phyloP scores from a whole-genome alignment of 2,329 filamentous ascomycete species.

The Beauveria rudraprayagi region DNA sequence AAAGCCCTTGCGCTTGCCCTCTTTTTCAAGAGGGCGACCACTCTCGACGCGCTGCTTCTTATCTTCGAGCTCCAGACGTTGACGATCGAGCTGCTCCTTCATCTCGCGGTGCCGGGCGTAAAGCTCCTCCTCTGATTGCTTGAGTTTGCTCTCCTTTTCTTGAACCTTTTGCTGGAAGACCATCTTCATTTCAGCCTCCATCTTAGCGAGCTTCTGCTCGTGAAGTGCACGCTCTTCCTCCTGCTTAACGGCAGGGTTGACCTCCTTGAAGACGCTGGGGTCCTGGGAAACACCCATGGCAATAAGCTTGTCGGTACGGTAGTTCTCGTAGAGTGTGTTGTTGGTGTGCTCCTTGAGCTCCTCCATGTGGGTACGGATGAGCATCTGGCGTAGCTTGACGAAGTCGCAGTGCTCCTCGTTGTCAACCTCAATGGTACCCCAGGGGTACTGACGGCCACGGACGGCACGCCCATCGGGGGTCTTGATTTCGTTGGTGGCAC shows the following conservation, averaged over 20 bases:
- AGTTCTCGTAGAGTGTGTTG: slow-evolving; percentile 98
- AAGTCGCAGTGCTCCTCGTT: slow-evolving; percentile 99
- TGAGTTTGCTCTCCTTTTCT: slow-evolving; percentile 99
- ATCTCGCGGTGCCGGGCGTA: slow-evolving; percentile 98
- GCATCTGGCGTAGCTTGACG: slow-evolving; percentile 98
- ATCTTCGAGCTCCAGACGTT: slow-evolving; percentile 91
- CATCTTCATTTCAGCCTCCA: slow-evolving; percentile 99
- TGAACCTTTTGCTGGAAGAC: slow-evolving; percentile 99
- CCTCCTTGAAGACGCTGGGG: slow-evolving; percentile 99
- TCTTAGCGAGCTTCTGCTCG: slow-evolving; percentile 99
- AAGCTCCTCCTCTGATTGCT: slow-evolving; percentile 97
- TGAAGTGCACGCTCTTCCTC: slow-evolving; percentile 96
- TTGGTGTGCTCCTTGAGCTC: slow-evolving; percentile 99
- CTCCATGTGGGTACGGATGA: slow-evolving; percentile 99
- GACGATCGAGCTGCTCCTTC: slow-evolving; percentile 98
- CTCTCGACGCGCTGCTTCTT: slow-evolving; percentile 96
- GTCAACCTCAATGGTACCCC: slow-evolving; percentile 98
- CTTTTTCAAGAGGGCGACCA: slow-evolving; percentile 91
- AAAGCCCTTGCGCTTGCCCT: slow-evolving; percentile 98
- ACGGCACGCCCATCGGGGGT: slow-evolving; percentile 91
- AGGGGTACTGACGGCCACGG: slow-evolving; percentile 91
- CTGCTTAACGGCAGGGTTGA: slow-evolving; percentile 99
- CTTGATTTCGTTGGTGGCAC: slow-evolving; percentile 89
- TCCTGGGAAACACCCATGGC: slow-evolving; percentile 98
- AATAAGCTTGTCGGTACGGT: slow-evolving; percentile 98